Conservation (phyloP, 768 basidiomycete species). For the Tricholoma saponaceum region DNA sequence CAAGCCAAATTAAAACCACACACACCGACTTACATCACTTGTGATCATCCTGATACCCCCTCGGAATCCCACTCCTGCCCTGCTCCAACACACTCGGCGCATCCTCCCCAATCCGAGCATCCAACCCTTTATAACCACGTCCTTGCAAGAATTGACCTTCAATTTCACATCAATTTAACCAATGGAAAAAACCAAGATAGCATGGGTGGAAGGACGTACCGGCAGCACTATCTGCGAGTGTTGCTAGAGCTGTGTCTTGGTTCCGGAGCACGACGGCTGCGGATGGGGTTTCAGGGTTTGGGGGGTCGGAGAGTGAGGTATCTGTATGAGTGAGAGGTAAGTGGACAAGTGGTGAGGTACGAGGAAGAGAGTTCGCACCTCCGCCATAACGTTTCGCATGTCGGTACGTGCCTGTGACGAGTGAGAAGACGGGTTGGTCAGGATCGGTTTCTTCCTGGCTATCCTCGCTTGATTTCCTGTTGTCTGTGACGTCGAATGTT, state of each 20-base stretch:
- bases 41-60: conserved; percentile 71
- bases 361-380: conserved; percentile 10
- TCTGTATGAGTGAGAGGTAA: background rate
- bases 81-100: conserved; percentile 80
- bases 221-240: conserved; percentile 63
- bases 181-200: too few species aligned
- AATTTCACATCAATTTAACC: background rate
- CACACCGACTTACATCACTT: background rate
- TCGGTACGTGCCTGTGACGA: conserved; percentile 82
- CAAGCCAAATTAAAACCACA: background rate
- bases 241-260: conserved; percentile 55
- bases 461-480: conserved; percentile 15
- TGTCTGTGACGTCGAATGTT: background rate
- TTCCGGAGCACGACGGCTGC: conserved; percentile 52
- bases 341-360: background rate
- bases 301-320: background rate
- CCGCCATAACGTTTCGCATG: conserved; percentile 67
- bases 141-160: conserved; percentile 67
- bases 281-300: conserved; percentile 11
- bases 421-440: conserved; percentile 80
- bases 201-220: conserved; percentile 35
- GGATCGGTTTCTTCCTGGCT: conserved; percentile 44
- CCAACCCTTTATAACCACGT: conserved; percentile 79
- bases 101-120: conserved; percentile 72
- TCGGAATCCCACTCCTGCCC: conserved; percentile 85